A percentile compares a stretch with the other conserved stretches of the same genome.
Conservation (phyloP, 73 alveolate genomes). For the Urostyla sp. region DNA sequence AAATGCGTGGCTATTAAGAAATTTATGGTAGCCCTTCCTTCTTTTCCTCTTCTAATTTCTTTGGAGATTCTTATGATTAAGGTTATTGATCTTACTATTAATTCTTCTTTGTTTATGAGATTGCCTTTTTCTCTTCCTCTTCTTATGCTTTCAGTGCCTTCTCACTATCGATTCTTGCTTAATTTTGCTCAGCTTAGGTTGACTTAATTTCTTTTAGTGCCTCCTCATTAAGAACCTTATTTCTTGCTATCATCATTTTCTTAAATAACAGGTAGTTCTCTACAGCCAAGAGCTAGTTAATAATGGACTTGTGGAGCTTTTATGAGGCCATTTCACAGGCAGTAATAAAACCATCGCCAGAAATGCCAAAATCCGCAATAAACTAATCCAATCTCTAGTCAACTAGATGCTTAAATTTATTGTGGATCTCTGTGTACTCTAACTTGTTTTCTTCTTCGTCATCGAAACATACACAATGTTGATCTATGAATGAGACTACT, state of each 20-base stretch:
- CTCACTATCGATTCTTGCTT: constrained; percentile 2
- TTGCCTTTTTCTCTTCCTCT: constrained; percentile 44
- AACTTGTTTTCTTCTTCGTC: constrained; percentile 53
- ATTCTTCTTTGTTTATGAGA: constrained; percentile 17
- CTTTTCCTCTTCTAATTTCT: no score
- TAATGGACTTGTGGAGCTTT: constrained; percentile 26
- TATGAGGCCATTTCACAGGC: constrained; percentile 30
- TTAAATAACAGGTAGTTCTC: constrained; percentile 44
- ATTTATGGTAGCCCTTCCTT: no score
- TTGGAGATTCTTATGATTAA: not conserved
- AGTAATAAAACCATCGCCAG: constrained; percentile 12
- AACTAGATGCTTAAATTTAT: constrained; percentile 22
- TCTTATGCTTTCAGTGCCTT: not conserved
- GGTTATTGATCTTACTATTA: not conserved
- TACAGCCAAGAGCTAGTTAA: constrained; percentile 19
- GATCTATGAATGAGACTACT: constrained; percentile 27
- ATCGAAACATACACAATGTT: constrained; percentile 31
- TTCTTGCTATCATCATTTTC: constrained; percentile 47
- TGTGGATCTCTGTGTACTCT: constrained; percentile 63
- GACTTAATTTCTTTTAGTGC: not conserved
- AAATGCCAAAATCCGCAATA: constrained; percentile 28
- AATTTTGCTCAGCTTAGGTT: not conserved
- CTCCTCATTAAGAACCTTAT: constrained; percentile 22
- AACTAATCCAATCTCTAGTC: constrained; percentile 9
- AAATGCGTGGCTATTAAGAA: no score